phyloP scores from a whole-genome alignment of 345 rosid species.

The Salix koriyanagi region DNA sequence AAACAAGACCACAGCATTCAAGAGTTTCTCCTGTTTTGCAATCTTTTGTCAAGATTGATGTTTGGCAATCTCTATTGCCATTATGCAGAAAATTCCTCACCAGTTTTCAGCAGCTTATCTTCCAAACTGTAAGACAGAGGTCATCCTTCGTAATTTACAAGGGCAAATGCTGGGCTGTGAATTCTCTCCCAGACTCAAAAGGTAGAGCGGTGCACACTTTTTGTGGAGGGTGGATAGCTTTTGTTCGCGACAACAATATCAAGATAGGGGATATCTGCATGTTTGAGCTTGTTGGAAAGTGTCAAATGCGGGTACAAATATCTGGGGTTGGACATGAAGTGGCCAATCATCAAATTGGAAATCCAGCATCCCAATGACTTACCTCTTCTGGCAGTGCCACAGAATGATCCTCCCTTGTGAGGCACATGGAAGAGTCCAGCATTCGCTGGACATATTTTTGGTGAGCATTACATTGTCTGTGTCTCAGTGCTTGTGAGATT shows the following conservation, averaged over 20 bases:
- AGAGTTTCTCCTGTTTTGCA: not conserved
- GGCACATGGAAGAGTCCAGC: not conserved
- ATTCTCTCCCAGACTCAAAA: slow-evolving; percentile 61
- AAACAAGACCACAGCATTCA: no score
- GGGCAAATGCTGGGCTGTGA: slow-evolving; percentile 57
- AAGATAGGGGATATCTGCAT: slow-evolving; percentile 53
- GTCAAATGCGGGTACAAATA: slow-evolving; percentile 56
- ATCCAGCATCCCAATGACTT: slow-evolving; percentile 14
- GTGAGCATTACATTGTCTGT: slow-evolving; percentile 1
- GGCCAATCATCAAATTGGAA: slow-evolving; percentile 12
- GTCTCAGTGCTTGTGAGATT: not conserved
- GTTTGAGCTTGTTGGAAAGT: slow-evolving; percentile 50
- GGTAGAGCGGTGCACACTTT: slow-evolving; percentile 48
- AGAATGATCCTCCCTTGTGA: slow-evolving; percentile 11
- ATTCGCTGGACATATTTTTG: not conserved
- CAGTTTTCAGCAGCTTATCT: slow-evolving; percentile 52
- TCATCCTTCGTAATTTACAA: slow-evolving; percentile 38
- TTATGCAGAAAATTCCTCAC: slow-evolving; percentile 55
- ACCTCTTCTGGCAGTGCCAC: not conserved
- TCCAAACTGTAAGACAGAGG: slow-evolving; percentile 52
- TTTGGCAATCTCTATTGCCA: not conserved
- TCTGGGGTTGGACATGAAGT: slow-evolving; percentile 37
- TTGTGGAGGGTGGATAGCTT: slow-evolving; percentile 71
- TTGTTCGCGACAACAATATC: slow-evolving; percentile 52
- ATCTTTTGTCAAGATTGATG: not conserved